Conservation (phyloP, 805 yeast species). For the Ogataea pilisensis region DNA sequence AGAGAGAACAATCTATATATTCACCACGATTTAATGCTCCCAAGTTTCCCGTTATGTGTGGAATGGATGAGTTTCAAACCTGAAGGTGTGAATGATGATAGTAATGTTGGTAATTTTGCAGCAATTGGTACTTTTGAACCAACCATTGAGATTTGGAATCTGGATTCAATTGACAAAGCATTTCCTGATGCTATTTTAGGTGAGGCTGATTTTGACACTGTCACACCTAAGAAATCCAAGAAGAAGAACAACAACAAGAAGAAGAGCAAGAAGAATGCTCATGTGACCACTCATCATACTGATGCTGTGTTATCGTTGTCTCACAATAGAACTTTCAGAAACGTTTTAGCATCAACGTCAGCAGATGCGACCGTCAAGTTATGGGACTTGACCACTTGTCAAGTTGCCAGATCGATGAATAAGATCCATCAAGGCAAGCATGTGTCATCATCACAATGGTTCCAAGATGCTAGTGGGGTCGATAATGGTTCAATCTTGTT, state of each 20-base stretch:
- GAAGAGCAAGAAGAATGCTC: conserved; percentile 44
- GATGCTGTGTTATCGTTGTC: conserved; percentile 90
- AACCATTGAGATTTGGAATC: conserved; percentile 93
- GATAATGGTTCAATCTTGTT: conserved; percentile 63
- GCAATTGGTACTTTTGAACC: conserved; percentile 98
- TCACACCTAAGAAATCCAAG: conserved; percentile 24
- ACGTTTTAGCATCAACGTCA: conserved; percentile 87
- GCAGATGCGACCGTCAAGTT: conserved; percentile 93
- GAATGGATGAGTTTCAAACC: conserved; percentile 90
- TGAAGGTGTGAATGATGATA: conserved; percentile 37
- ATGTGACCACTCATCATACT: conserved; percentile 74
- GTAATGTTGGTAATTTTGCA: conserved; percentile 78
- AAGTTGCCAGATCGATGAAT: conserved; percentile 74
- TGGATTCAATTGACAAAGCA: conserved; percentile 88
- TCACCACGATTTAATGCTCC: conserved; percentile 95
- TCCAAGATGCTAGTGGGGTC: conserved; percentile 34
- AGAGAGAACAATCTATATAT: conserved; percentile 80
- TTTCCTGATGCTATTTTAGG: conserved; percentile 94
- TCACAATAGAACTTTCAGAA: conserved; percentile 76
- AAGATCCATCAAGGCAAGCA: conserved; percentile 70
- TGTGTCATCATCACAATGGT: conserved; percentile 89
- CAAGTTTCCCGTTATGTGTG: conserved; percentile 93
- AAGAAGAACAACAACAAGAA: conserved; percentile 49
- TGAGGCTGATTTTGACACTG: conserved; percentile 50
- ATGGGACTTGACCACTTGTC: conserved; percentile 81